phyloP scores from a whole-genome alignment of 108 stramenopile species.

The Skeletonema potamos region DNA sequence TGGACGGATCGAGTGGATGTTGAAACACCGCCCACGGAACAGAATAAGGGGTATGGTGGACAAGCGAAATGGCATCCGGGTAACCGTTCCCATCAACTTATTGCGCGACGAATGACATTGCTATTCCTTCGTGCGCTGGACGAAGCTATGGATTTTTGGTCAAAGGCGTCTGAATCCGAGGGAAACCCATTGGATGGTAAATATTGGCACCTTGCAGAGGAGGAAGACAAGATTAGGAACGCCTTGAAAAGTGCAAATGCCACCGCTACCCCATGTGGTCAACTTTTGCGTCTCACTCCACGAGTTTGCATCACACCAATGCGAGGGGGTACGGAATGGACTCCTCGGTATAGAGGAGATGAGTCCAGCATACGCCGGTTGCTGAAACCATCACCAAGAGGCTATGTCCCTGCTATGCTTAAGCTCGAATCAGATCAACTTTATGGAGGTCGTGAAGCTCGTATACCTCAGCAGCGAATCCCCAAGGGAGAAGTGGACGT shows the following conservation, averaged over 20 bases:
- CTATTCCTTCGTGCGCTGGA: slow-evolving; percentile 53
- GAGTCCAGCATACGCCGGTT: slow-evolving; percentile 24
- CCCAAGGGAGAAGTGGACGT: slow-evolving; percentile 39
- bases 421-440: slow-evolving; percentile 4
- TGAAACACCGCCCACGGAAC: slow-evolving; percentile 10
- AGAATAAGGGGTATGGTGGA: slow-evolving; percentile 25
- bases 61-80: slow-evolving; percentile 50
- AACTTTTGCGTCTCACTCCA: slow-evolving; percentile 9
- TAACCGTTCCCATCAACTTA: slow-evolving; percentile 36
- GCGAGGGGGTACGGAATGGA: slow-evolving; percentile 40
- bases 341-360: slow-evolving; percentile 32
- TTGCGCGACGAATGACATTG: slow-evolving; percentile 45
- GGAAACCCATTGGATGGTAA: slow-evolving; percentile 42
- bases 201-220: slow-evolving; percentile 45
- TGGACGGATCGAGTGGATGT: slow-evolving; percentile 49
- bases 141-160: slow-evolving; percentile 46
- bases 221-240: slow-evolving; percentile 38
- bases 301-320: slow-evolving; percentile 26
- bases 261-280: slow-evolving; percentile 22
- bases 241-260: slow-evolving; percentile 19
- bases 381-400: slow-evolving; percentile 32
- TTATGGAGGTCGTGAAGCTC: slow-evolving; percentile 36
- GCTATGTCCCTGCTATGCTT: slow-evolving; percentile 17
- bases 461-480: slow-evolving; percentile 16
- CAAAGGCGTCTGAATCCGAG: slow-evolving; percentile 22